Evolutionary conservation across 1,284 basidiomycete species (phyloP).

Genomic region (Heliocybe sulcata): DNA sequence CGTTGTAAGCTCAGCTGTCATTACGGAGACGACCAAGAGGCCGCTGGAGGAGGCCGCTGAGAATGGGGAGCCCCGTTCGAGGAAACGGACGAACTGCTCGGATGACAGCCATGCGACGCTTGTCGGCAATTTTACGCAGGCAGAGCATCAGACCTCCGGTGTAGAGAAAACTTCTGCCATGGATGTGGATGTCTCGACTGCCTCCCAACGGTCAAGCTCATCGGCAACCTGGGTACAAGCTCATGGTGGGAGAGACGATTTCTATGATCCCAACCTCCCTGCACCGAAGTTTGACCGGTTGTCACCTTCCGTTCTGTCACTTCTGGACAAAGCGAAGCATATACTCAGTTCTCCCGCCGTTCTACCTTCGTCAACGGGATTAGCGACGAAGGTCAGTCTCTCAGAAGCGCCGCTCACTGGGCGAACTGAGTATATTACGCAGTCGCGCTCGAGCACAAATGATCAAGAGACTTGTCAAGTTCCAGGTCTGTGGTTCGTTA

Average conservation of each 20-base stretch:
- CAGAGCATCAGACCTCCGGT: no score
- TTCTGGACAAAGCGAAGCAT: background rate
- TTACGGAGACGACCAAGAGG: background rate
- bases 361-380: background rate
- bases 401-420: no score
- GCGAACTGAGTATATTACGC: no score
- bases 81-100: background rate
- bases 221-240: background rate
- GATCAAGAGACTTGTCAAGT: slow-evolving; percentile 12
- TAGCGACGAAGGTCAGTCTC: no score
- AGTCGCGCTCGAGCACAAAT: background rate
- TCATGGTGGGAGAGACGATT: background rate
- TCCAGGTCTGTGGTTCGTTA: slow-evolving; percentile 34
- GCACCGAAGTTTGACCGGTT: background rate
- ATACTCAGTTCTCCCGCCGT: no score
- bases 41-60: background rate
- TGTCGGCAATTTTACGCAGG: background rate
- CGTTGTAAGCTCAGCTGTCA: background rate
- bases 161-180: background rate
- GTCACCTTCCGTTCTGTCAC: background rate
- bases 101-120: background rate
- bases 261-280: background rate
- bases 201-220: background rate
- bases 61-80: background rate
- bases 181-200: background rate